Percentiles rank a stretch among this genome's conserved stretches.
These are phyloP conservation scores for Fusarium dlaminii DNA, from an alignment of 2,329 filamentous ascomycete species.

Conservation along the genomic window DNA sequence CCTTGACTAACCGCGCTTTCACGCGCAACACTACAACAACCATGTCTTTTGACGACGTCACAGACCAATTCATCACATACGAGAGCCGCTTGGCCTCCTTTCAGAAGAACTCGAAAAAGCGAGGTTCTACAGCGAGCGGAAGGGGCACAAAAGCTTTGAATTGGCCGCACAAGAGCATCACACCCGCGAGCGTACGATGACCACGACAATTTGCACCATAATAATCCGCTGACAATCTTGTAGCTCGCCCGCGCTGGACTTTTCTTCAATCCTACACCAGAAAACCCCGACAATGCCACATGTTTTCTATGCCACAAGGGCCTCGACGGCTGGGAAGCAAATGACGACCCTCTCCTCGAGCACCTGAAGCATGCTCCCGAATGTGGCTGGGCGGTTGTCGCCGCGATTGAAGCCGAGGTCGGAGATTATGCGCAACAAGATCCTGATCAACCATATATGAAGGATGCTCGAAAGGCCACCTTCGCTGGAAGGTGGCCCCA, in stretches of 20 bases:
- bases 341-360: slow-evolving; percentile 84
- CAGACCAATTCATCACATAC: slow-evolving; percentile 67
- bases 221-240: slow-evolving; percentile 34
- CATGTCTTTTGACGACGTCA: slow-evolving; percentile 50
- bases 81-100: slow-evolving; percentile 86
- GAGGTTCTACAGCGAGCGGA: slow-evolving; percentile 70
- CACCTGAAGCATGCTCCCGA: slow-evolving; percentile 83
- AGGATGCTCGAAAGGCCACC: slow-evolving; percentile 81
- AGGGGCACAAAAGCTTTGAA: slow-evolving; percentile 63
- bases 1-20: slow-evolving; percentile 26
- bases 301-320: slow-evolving; percentile 89
- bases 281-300: slow-evolving; percentile 84
- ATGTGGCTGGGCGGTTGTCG: slow-evolving; percentile 88
- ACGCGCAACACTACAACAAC: slow-evolving; percentile 33
- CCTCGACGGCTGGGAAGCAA: slow-evolving; percentile 90
- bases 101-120: slow-evolving; percentile 72
- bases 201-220: neutral
- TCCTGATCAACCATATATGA: slow-evolving; percentile 75
- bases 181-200: slow-evolving; percentile 45
- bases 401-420: slow-evolving; percentile 68
- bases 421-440: slow-evolving; percentile 75
- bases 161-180: slow-evolving; percentile 76
- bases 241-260: slow-evolving; percentile 93
- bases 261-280: slow-evolving; percentile 80
- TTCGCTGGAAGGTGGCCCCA: slow-evolving; percentile 91